Conservation (phyloP, 1,284 basidiomycete species). For the Leucoagaricus sp. region DNA sequence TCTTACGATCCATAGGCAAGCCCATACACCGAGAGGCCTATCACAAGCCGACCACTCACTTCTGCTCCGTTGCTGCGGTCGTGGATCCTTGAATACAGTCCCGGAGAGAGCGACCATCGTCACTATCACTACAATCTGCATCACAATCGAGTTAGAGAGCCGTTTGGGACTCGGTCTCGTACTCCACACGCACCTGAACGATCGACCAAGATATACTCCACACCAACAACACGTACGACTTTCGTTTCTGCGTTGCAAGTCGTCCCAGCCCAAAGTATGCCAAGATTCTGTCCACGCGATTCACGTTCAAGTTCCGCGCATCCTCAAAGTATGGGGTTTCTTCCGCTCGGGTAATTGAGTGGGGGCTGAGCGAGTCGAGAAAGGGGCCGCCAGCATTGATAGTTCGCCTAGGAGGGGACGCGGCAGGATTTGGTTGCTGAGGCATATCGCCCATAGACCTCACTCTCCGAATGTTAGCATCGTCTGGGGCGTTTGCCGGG, state of each 20-base stretch:
- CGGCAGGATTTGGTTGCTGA: constrained; percentile 24
- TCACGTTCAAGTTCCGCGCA: not conserved
- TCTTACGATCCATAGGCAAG: constrained; percentile 66
- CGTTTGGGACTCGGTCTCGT: not conserved
- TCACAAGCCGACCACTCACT: constrained; percentile 70
- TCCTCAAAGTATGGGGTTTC: not conserved
- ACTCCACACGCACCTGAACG: constrained; percentile 49
- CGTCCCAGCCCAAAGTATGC: constrained; percentile 60
- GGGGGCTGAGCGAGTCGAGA: not conserved
- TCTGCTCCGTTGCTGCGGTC: constrained; percentile 29
- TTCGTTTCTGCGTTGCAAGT: constrained; percentile 54
- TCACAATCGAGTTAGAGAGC: not conserved
- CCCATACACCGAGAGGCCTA: constrained; percentile 71
- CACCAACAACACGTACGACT: constrained; percentile 56
- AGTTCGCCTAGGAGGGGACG: not conserved
- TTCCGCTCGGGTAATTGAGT: not conserved
- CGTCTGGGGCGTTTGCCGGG: constrained; percentile 11
- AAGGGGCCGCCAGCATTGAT: not conserved
- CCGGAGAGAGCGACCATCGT: constrained; percentile 53
- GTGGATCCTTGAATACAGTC: constrained; percentile 50
- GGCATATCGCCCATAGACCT: constrained; percentile 36
- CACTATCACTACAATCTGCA: constrained; percentile 55
- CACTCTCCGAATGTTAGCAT: constrained; percentile 29
- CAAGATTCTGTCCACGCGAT: constrained; percentile 31
- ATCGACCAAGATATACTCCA: constrained; percentile 57